A percentile compares a stretch with the other conserved stretches of the same genome.
These are phyloP conservation scores for Plantago elongata DNA, from an alignment of 257 asterid species.

Conservation along the genomic window DNA sequence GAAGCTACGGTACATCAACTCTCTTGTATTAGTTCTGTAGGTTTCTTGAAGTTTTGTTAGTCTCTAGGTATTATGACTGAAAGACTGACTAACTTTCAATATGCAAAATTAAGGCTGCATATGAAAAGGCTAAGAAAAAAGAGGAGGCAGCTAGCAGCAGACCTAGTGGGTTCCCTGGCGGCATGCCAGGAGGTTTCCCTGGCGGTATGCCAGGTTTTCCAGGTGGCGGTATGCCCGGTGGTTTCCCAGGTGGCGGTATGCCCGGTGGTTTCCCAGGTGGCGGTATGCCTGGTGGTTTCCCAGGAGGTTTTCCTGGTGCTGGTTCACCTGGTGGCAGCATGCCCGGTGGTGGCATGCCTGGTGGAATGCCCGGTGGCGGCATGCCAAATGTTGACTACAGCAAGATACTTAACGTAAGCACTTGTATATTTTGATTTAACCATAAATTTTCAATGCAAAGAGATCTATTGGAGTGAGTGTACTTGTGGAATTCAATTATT, in stretches of 20 bases:
- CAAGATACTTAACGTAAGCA: slow-evolving; percentile 75
- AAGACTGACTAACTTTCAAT: neutral
- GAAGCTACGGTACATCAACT: slow-evolving; percentile 67
- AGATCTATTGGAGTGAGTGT: no score
- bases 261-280: slow-evolving; percentile 42
- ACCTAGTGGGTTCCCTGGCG: slow-evolving; percentile 61
- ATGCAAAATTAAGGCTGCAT: slow-evolving; percentile 62
- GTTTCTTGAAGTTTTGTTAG: neutral
- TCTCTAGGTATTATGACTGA: neutral
- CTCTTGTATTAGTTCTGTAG: no score
- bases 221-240: slow-evolving; percentile 52
- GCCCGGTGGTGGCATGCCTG: slow-evolving; percentile 41
- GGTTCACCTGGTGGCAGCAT: slow-evolving; percentile 24
- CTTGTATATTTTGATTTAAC: neutral
- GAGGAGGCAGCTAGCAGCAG: slow-evolving; percentile 73
- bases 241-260: slow-evolving; percentile 51
- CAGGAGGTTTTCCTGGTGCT: slow-evolving; percentile 34
- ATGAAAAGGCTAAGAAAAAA: slow-evolving; percentile 83
- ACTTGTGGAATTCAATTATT: no score
- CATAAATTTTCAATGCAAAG: no score
- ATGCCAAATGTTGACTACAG: slow-evolving; percentile 58
- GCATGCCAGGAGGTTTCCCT: slow-evolving; percentile 43
- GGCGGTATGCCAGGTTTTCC: slow-evolving; percentile 33
- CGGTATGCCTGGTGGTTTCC: slow-evolving; percentile 29
- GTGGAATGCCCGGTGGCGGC: slow-evolving; percentile 34